These are phyloP conservation scores for Hericium alpestre DNA, from an alignment of 768 basidiomycete genomes.

Conservation along the genomic window DNA sequence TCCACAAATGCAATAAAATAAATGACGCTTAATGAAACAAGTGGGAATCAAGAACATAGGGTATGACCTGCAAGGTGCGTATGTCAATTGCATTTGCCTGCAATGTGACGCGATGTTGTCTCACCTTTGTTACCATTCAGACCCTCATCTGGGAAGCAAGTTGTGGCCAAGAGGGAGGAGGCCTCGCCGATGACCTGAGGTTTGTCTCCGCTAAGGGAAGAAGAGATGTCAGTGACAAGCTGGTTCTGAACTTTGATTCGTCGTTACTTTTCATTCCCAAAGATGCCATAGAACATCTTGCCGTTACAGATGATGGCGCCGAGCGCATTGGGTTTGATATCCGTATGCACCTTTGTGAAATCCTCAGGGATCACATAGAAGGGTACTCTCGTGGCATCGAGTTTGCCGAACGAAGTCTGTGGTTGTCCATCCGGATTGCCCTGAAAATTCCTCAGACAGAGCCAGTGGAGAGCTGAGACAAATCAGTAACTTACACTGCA, in stretches of 20 bases:
- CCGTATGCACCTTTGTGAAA: not conserved
- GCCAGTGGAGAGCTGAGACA: too few species aligned
- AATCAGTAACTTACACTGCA: not conserved
- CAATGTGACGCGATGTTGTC: not conserved
- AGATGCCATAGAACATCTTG: not conserved
- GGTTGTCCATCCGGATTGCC: not conserved
- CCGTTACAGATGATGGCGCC: not conserved
- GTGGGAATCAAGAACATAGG: not conserved
- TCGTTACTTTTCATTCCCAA: not conserved
- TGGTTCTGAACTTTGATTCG: not conserved
- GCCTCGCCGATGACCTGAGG: not conserved
- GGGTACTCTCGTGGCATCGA: not conserved
- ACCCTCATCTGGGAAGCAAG: not conserved
- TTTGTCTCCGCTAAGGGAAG: not conserved
- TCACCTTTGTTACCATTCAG: not conserved
- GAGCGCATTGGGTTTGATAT: not conserved
- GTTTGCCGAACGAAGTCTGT: not conserved
- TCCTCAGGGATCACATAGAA: not conserved
- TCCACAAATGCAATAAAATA: not conserved
- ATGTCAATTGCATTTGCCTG: not conserved
- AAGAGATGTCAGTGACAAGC: not conserved
- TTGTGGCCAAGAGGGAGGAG: not conserved
- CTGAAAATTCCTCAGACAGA: not conserved
- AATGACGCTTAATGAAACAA: not conserved
- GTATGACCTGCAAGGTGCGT: not conserved